These are phyloP conservation scores for Amanita phalloides DNA, from an alignment of 768 basidiomycete species.

Conservation along the genomic window DNA sequence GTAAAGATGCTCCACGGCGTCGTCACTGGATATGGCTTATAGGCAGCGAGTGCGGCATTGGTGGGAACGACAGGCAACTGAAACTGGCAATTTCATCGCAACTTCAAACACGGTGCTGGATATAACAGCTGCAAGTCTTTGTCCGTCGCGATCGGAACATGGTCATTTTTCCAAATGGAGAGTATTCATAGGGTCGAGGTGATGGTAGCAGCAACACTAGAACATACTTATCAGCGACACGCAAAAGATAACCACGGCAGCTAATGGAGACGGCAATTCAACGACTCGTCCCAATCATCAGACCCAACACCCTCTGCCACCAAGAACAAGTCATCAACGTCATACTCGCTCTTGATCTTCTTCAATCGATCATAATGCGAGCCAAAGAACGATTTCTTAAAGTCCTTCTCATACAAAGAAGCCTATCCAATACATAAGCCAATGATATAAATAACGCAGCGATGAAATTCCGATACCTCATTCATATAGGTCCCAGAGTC, in stretches of 20 bases:
- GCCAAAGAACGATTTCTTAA: constrained; percentile 35
- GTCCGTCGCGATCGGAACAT: too few species aligned
- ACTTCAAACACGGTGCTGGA: too few species aligned
- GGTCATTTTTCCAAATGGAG: too few species aligned
- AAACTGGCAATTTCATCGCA: too few species aligned
- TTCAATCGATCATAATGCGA: constrained; percentile 27
- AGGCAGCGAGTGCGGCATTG: too few species aligned
- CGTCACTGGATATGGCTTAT: too few species aligned
- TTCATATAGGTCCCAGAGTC: constrained; percentile 12
- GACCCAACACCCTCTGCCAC: constrained; percentile 37
- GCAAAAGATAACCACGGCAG: constrained; percentile 1
- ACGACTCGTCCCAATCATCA: constrained; percentile 28
- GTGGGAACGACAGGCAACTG: too few species aligned
- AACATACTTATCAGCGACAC: too few species aligned
- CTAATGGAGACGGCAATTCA: constrained; percentile 14
- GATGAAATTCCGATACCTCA: neutral
- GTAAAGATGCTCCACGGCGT: too few species aligned
- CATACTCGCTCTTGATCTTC: constrained; percentile 33
- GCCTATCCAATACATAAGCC: constrained; percentile 18
- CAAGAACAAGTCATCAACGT: constrained; percentile 33
- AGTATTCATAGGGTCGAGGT: too few species aligned
- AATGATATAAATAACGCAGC: neutral
- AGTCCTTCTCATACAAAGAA: constrained; percentile 28
- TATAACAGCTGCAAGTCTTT: too few species aligned
- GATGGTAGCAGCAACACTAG: too few species aligned